Conservation (phyloP, 208 protist genomes). For the Leishmania guyanensis region DNA sequence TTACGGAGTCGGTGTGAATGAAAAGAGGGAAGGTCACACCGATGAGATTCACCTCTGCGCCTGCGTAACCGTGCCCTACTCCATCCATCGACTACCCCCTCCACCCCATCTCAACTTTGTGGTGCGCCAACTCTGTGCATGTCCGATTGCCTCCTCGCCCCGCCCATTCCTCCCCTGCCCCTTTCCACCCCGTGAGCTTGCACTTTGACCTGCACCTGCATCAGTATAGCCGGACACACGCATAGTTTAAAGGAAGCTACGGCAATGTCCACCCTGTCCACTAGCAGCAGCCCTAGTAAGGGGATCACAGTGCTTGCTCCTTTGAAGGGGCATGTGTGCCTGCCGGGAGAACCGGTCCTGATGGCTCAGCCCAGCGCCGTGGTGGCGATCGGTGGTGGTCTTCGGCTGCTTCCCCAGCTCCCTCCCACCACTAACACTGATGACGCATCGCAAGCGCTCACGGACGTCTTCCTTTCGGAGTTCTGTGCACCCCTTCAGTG, state of each 20-base stretch:
- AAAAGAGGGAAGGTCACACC: neutral
- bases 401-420: slow-evolving; percentile 39
- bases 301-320: slow-evolving; percentile 57
- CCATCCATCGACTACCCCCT: neutral
- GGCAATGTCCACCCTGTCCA: neutral
- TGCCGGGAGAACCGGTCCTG: slow-evolving; percentile 84
- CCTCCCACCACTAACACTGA: neutral
- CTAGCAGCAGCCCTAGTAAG: slow-evolving; percentile 1
- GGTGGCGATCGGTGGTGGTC: slow-evolving; percentile 67
- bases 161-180: neutral
- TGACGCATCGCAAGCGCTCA: neutral
- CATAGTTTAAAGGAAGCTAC: neutral
- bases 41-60: neutral
- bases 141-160: neutral
- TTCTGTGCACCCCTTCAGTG: slow-evolving; percentile 60
- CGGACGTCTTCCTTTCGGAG: slow-evolving; percentile 52
- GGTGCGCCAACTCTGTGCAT: neutral
- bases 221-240: neutral
- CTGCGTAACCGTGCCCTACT: neutral
- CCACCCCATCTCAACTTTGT: neutral
- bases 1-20: neutral
- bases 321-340: slow-evolving; percentile 65
- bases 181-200: neutral
- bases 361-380: slow-evolving; percentile 39
- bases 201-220: neutral